Conservation (phyloP, 2,329 filamentous ascomycete genomes). For the Immersiporthe knoxdaviesiana region DNA sequence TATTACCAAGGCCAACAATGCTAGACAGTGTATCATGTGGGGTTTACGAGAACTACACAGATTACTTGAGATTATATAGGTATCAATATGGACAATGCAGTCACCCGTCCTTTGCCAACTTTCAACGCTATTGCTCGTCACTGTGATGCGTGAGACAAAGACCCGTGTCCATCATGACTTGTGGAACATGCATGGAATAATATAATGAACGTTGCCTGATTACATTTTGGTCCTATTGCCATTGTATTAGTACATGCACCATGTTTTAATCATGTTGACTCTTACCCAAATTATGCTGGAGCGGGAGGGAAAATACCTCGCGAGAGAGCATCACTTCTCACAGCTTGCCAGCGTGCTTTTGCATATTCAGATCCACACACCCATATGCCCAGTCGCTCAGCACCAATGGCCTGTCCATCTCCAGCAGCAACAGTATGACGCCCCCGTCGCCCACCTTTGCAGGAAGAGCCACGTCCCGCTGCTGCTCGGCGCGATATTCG, state of each 20-base stretch:
- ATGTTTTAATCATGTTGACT: too few relatives aligned
- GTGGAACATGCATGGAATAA: too few relatives aligned
- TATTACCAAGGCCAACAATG: neutral
- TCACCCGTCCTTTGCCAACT: neutral
- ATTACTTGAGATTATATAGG: neutral
- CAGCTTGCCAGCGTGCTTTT: neutral
- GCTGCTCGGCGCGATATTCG: constrained; percentile 50
- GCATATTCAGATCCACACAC: constrained; percentile 6
- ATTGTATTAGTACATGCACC: too few relatives aligned
- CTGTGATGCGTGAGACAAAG: neutral
- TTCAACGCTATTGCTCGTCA: neutral
- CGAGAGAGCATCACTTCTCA: neutral
- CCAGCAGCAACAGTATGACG: constrained; percentile 13
- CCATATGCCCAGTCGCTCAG: constrained; percentile 19
- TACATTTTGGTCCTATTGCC: too few relatives aligned
- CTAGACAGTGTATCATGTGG: neutral
- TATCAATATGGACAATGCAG: neutral
- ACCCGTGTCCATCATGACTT: neutral
- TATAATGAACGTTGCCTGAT: neutral
- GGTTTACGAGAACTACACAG: neutral
- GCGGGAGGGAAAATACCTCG: too few relatives aligned
- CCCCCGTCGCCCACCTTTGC: neutral
- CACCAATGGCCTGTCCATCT: constrained; percentile 20
- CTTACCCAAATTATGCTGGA: too few relatives aligned
- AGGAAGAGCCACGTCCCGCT: constrained; percentile 38